Conservation (phyloP, 208 protist genomes). For the Acanthamoeba lenticulata region DNA sequence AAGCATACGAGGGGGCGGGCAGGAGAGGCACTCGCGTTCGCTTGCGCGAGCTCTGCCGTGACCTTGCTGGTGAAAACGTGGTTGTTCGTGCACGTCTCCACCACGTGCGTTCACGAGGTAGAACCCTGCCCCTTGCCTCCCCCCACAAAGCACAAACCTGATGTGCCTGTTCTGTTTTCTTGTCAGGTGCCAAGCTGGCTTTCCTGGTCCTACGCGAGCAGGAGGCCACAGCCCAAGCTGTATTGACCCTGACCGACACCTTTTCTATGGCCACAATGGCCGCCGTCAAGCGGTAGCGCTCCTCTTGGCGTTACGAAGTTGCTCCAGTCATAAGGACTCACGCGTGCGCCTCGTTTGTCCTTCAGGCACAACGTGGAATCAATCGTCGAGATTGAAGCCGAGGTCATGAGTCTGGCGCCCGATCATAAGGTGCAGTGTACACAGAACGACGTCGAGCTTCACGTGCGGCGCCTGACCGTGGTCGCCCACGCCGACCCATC, state of each 20-base stretch:
- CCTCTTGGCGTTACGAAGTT: too few species aligned
- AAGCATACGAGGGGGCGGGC: too few species aligned
- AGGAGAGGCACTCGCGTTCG: too few species aligned
- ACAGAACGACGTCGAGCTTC: slow-evolving; percentile 70
- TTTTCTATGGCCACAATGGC: background rate
- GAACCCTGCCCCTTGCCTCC: too few species aligned
- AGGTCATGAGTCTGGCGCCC: background rate
- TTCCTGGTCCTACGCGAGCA: background rate
- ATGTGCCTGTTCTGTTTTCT: too few species aligned
- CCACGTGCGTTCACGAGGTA: background rate
- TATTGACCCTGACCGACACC: background rate
- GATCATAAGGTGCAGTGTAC: slow-evolving; percentile 10
- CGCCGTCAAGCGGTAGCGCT: background rate
- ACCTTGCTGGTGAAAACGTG: too few species aligned
- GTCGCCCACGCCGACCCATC: background rate
- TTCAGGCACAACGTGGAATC: slow-evolving; percentile 55
- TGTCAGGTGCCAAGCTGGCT: background rate
- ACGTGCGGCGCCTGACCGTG: background rate
- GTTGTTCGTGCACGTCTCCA: background rate
- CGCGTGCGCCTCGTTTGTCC: too few species aligned
- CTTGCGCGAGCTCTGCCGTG: too few species aligned
- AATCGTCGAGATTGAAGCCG: slow-evolving; percentile 67
- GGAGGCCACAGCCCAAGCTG: background rate
- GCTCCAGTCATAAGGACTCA: too few species aligned
- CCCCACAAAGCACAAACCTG: too few species aligned